phyloP scores from a whole-genome alignment of 2,329 filamentous ascomycete species.

The Didymellaceae sp. region DNA sequence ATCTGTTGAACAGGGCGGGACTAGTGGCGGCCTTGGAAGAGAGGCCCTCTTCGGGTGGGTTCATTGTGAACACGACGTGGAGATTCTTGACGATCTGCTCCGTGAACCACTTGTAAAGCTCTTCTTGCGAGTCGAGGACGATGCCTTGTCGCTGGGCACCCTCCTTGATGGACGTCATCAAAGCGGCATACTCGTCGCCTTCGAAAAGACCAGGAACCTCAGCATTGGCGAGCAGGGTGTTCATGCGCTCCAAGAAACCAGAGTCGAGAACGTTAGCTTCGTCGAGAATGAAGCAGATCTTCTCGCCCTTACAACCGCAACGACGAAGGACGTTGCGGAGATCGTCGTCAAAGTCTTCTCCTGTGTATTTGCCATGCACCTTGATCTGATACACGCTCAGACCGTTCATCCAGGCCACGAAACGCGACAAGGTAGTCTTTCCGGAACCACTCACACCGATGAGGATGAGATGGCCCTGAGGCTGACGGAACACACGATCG shows the following conservation, averaged over 20 bases:
- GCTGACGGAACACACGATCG: slow-evolving; percentile 97
- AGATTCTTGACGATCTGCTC: slow-evolving; percentile 99
- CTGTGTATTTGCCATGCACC: slow-evolving; percentile 97
- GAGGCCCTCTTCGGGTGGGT: slow-evolving; percentile 92
- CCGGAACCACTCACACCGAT: slow-evolving; percentile 98
- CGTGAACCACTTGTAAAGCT: slow-evolving; percentile 99
- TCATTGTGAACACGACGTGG: slow-evolving; percentile 99
- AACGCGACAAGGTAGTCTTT: slow-evolving; percentile 96
- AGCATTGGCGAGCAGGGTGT: slow-evolving; percentile 97
- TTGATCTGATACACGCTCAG: slow-evolving; percentile 99
- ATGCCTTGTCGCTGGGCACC: slow-evolving; percentile 95
- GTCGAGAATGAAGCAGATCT: slow-evolving; percentile 99
- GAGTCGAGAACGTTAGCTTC: slow-evolving; percentile 98
- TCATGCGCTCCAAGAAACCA: slow-evolving; percentile 98
- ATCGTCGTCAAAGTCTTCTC: slow-evolving; percentile 98
- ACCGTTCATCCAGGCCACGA: slow-evolving; percentile 99
- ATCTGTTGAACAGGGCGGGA: slow-evolving; percentile 98
- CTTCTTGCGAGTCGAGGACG: slow-evolving; percentile 94
- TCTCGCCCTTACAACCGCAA: slow-evolving; percentile 96
- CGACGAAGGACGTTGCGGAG: slow-evolving; percentile 90
- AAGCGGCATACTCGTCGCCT: slow-evolving; percentile 95
- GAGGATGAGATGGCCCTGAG: slow-evolving; percentile 95
- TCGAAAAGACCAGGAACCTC: slow-evolving; percentile 98
- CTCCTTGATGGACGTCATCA: slow-evolving; percentile 99
- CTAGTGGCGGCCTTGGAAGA: slow-evolving; percentile 97